Base-by-base conservation (phyloP, 495 filamentous ascomycete species). In the Apiosordaria backusii region DNA sequence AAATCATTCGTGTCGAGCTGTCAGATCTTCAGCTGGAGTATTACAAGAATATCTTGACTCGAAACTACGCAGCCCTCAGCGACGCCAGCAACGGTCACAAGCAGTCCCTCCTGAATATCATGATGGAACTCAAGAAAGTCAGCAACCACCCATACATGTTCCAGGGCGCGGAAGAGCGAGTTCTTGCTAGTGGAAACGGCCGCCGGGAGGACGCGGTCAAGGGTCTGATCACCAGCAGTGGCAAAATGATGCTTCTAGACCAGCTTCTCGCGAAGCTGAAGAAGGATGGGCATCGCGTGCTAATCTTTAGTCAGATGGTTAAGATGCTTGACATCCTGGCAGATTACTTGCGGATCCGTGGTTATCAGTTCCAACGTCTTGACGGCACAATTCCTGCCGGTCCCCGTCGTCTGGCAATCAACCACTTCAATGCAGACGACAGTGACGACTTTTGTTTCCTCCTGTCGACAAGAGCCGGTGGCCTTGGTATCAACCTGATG, bases 271-370 rank as follows among this genome's bases (percentile, higher is more conserved):
- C 89, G 5, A 99, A 98, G 78, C 79, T 98, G 57, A 96, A 89
- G 76, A 87, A 86, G 63, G 94, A 99, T 70, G 90, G 90, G 60
- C 95, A 99, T 75, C 91, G 95, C 18, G 96, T 99, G 29, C 75
- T 99, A 70, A 97, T 99, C 58, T 99, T 99, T 80, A 97, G 95
- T 69, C 96, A 98, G 76, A 98, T 99, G 96, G 95, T 99, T 40
- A 95, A 92, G 76, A 97, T 99, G 88, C 87, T 99, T 4, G 93
- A 99, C 70, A 92, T 99, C 63, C 82, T 99, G 0, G 90, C 90
- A 53, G 93, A 98, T 68, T 99, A 99, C 76, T 84, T 98, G 67
- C 87, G 91, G 60, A 85, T 91, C 40, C 92, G 95, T 40, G 91
- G 92, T 16, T 93, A 97, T 76, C 86, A 92, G 58, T 97, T 92